phyloP scores from a whole-genome alignment of 441 rosid genomes.

The Euphorbia schlechtendalii region DNA sequence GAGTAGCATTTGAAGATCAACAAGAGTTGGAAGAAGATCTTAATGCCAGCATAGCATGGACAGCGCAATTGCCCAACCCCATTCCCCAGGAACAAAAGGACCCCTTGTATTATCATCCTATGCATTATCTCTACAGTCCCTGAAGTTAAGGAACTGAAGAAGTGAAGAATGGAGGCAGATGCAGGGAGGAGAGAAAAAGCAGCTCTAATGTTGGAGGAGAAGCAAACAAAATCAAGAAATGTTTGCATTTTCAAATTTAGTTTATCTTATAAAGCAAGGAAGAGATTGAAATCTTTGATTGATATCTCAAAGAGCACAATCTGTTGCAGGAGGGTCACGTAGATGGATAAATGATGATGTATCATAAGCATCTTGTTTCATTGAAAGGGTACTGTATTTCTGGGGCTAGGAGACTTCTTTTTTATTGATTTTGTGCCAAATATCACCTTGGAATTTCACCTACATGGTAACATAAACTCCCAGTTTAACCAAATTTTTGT shows the following conservation, averaged over 20 bases:
- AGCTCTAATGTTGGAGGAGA: no score
- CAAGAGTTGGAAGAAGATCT: background rate
- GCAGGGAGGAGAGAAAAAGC: no score
- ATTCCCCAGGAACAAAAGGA: background rate
- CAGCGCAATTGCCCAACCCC: no score
- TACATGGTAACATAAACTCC: slow-evolving; percentile 45
- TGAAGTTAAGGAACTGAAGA: background rate
- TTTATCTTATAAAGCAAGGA: no score
- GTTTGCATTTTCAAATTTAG: no score
- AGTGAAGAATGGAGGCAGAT: no score
- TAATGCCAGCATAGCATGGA: background rate
- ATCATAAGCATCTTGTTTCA: slow-evolving; percentile 86
- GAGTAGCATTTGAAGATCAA: background rate
- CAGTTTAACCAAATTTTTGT: background rate
- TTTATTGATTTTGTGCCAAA: slow-evolving; percentile 90
- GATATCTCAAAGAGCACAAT: background rate
- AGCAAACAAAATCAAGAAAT: no score
- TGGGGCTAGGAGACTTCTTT: slow-evolving; percentile 61
- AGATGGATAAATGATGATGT: slow-evolving; percentile 26
- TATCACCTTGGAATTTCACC: slow-evolving; percentile 71
- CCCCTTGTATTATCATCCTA: background rate
- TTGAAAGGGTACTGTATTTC: slow-evolving; percentile 76
- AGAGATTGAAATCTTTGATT: background rate
- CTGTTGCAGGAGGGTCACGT: background rate
- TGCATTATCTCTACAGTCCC: no score